These are phyloP conservation scores for Suillus paluster DNA, from an alignment of 768 basidiomycete genomes.

Conservation along the genomic window DNA sequence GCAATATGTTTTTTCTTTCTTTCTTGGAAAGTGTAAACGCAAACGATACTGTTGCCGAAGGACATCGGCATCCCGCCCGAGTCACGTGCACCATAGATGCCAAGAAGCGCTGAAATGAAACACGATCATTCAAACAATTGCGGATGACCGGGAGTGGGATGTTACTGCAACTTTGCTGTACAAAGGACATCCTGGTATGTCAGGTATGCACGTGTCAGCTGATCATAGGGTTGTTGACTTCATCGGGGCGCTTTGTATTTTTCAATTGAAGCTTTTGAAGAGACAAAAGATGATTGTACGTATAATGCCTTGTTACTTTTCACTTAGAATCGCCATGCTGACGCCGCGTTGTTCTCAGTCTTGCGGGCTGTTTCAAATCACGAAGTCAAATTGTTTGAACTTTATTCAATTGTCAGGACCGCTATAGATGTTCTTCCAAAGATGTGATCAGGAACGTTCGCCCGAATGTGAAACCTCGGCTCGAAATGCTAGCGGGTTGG, in stretches of 20 bases:
- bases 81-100: neutral
- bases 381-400: neutral
- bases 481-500: constrained; percentile 3
- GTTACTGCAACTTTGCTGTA: neutral
- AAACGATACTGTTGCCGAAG: neutral
- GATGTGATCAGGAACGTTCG: constrained; percentile 7
- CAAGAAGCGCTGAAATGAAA: constrained; percentile 7
- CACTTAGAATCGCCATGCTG: constrained; percentile 6
- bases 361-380: neutral
- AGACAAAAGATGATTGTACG: constrained; percentile 8
- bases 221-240: neutral
- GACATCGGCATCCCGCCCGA: constrained; percentile 1
- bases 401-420: neutral
- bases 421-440: neutral
- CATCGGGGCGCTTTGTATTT: neutral
- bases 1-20: constrained; percentile 8
- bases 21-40: neutral
- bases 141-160: constrained; percentile 1
- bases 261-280: neutral
- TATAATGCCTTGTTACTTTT: constrained; percentile 5
- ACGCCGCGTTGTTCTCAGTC: constrained; percentile 2
- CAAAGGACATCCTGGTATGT: neutral
- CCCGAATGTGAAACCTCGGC: neutral
- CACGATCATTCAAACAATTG: constrained; percentile 2
- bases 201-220: neutral